Evolutionary conservation across 257 asterid genomes (phyloP).

Genomic region (Solanum bukasovii): DNA sequence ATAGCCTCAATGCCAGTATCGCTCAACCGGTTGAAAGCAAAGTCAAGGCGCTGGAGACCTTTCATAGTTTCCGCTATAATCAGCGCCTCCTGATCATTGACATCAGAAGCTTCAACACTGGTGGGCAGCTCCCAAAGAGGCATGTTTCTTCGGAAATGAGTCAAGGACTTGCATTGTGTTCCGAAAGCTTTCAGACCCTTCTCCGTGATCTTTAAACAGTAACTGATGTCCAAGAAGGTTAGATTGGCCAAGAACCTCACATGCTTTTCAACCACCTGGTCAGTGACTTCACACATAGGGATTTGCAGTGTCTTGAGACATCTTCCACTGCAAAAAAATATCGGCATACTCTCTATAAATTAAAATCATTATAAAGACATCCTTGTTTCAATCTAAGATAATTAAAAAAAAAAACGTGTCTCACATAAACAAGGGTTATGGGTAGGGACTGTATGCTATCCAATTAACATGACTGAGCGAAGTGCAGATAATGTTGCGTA

Average conservation of each 20-base stretch:
- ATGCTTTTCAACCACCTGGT: conserved; percentile 8
- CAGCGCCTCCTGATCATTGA: neutral
- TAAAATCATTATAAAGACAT: neutral
- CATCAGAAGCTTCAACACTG: neutral
- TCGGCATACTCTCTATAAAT: neutral
- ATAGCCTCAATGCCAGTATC: neutral
- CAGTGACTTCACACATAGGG: conserved; percentile 12
- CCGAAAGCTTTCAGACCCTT: conserved; percentile 18
- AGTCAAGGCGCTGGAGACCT: conserved; percentile 6
- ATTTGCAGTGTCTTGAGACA: conserved; percentile 14
- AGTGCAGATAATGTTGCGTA: neutral
- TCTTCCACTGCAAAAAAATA: conserved; percentile 1
- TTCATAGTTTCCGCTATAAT: conserved; percentile 5
- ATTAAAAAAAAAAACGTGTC: neutral
- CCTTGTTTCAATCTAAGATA: neutral
- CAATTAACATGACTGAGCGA: neutral
- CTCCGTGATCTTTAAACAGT: conserved; percentile 8
- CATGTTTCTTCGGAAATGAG: conserved; percentile 1
- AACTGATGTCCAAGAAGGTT: conserved; percentile 12
- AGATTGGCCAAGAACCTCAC: neutral
- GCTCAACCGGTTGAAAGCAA: neutral
- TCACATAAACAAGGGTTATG: neutral
- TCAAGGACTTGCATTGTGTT: conserved; percentile 6
- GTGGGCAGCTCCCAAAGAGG: neutral
- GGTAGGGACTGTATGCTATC: neutral